Evolutionary conservation across 2,329 filamentous ascomycete species (phyloP).

Genomic region (Fusarium kyushuense): DNA sequence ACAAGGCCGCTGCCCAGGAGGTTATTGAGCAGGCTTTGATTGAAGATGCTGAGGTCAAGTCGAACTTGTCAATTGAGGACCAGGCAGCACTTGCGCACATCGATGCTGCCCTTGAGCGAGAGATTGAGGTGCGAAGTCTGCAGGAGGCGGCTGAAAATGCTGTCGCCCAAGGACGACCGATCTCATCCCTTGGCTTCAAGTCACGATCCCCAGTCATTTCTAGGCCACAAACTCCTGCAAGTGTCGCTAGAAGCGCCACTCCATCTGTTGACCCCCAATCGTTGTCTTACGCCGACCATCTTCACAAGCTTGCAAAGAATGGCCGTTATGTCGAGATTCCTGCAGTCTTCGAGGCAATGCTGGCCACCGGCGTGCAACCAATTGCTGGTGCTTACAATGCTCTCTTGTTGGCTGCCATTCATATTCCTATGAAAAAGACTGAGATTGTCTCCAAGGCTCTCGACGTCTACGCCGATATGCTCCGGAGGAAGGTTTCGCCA

Average conservation of each 20-base stretch:
- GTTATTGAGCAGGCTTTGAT: slow-evolving; percentile 51
- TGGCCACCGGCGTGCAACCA: slow-evolving; percentile 83
- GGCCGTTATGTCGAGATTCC: slow-evolving; percentile 89
- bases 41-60: slow-evolving; percentile 54
- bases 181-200: slow-evolving; percentile 57
- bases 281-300: slow-evolving; percentile 79
- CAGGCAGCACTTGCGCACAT: slow-evolving; percentile 80
- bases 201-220: slow-evolving; percentile 57
- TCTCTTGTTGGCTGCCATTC: slow-evolving; percentile 84
- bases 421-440: slow-evolving; percentile 81
- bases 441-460: slow-evolving; percentile 91
- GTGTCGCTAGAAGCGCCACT: slow-evolving; percentile 68
- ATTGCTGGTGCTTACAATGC: slow-evolving; percentile 92
- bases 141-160: slow-evolving; percentile 61
- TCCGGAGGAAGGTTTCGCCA: slow-evolving; percentile 83
- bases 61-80: slow-evolving; percentile 59
- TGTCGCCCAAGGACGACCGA: slow-evolving; percentile 52
- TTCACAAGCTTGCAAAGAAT: slow-evolving; percentile 77
- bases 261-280: slow-evolving; percentile 73
- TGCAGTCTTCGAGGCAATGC: slow-evolving; percentile 88
- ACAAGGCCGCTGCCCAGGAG: slow-evolving; percentile 60
- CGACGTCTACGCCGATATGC: slow-evolving; percentile 97
- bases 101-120: slow-evolving; percentile 84
- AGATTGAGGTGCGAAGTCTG: slow-evolving; percentile 70
- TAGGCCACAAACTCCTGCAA: slow-evolving; percentile 58